Evolutionary conservation across 148 eudicot species (phyloP).

Genomic region (Bassia scoparia): DNA sequence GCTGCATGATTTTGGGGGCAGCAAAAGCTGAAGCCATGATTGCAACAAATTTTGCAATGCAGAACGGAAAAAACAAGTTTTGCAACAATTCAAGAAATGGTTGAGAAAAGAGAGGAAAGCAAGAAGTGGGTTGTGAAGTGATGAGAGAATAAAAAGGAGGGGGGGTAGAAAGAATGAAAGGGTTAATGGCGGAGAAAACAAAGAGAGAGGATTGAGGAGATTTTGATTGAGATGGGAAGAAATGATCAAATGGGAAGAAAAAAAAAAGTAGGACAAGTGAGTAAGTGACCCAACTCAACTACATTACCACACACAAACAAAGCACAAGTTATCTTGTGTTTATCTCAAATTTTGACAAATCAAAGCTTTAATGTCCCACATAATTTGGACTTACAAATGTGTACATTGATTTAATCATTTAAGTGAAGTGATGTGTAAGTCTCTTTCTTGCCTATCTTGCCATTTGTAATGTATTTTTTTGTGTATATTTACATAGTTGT

Average conservation of each 20-base stretch:
- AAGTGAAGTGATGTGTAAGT: too few species aligned
- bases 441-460: too few species aligned
- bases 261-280: neutral
- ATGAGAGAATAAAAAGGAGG: neutral
- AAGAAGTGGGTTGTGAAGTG: neutral
- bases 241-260: neutral
- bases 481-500: too few species aligned
- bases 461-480: too few species aligned
- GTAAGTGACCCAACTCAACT: conserved; percentile 25
- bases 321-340: neutral
- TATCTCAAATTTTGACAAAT: neutral
- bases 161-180: neutral
- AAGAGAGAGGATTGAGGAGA: neutral
- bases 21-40: conserved; percentile 34
- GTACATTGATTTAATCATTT: too few species aligned
- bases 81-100: too few species aligned
- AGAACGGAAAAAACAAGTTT: neutral
- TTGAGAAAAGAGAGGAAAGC: neutral
- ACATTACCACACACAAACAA: neutral
- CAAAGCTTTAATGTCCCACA: too few species aligned
- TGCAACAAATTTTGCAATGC: conserved; percentile 1
- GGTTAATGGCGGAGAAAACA: conserved; percentile 18
- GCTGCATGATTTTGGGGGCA: conserved; percentile 44
- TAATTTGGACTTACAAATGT: neutral
- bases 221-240: neutral